Percentiles rank a stretch among this genome's conserved stretches.
These are phyloP conservation scores for Leersia perrieri DNA, from an alignment of 176 grass and related monocot genomes.

Conservation along the genomic window DNA sequence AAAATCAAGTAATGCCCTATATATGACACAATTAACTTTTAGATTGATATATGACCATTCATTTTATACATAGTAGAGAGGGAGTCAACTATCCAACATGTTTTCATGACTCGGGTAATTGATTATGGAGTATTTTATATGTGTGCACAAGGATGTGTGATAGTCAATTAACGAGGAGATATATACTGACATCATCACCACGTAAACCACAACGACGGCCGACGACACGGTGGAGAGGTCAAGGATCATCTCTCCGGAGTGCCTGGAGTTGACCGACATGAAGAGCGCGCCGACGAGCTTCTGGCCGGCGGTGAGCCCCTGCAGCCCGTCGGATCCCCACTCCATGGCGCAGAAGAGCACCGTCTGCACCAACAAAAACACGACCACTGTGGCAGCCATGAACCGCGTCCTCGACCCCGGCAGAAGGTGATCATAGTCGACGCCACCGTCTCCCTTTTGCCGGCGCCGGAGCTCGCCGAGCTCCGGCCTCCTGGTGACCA, in stretches of 20 bases:
- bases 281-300: slow-evolving; percentile 63
- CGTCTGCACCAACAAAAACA: slow-evolving; percentile 42
- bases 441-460: not conserved
- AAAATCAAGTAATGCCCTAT: no score
- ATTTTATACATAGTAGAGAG: no score
- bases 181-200: slow-evolving; percentile 66
- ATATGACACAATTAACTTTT: no score
- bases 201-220: slow-evolving; percentile 59
- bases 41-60: no score
- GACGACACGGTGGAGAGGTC: slow-evolving; percentile 53
- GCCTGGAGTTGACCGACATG: slow-evolving; percentile 71
- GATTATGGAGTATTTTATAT: not conserved
- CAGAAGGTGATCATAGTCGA: slow-evolving; percentile 55
- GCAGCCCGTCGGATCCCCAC: slow-evolving; percentile 61
- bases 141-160: not conserved
- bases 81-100: no score
- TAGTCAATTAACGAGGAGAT: not conserved
- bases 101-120: no score
- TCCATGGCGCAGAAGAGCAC: slow-evolving; percentile 60
- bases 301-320: slow-evolving; percentile 38
- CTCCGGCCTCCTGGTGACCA: slow-evolving; percentile 33
- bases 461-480: slow-evolving; percentile 27
- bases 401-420: slow-evolving; percentile 17
- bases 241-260: slow-evolving; percentile 63
- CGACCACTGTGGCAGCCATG: slow-evolving; percentile 43